Percentiles rank a stretch among this genome's conserved stretches.
Evolutionary conservation across 441 rosid genomes (phyloP).

Genomic region (Gossypium lobatum): DNA sequence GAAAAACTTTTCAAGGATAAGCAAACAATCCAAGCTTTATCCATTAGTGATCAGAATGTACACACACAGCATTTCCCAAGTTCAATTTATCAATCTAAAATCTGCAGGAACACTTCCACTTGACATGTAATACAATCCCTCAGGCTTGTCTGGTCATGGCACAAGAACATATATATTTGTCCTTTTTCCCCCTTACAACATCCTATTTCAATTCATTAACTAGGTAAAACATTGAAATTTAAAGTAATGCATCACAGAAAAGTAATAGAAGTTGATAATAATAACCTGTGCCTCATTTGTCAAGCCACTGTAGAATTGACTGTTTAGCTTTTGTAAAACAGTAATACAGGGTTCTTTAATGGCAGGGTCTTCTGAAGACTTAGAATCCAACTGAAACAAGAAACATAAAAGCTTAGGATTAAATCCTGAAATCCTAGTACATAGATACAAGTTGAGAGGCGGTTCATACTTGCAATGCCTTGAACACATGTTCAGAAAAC

Average conservation of each 20-base stretch:
- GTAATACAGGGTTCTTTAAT: constrained; percentile 57
- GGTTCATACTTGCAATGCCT: constrained; percentile 63
- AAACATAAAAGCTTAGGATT: constrained; percentile 14
- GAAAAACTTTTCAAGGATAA: neutral
- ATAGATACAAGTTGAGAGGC: constrained; percentile 14
- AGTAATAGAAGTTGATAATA: constrained; percentile 3
- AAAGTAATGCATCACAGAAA: neutral
- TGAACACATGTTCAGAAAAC: constrained; percentile 44
- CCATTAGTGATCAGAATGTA: neutral
- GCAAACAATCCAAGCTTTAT: neutral
- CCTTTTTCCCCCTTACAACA: neutral
- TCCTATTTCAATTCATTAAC: neutral
- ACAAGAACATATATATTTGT: neutral
- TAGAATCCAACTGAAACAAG: constrained; percentile 55
- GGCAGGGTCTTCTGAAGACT: constrained; percentile 48
- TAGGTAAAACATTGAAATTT: neutral
- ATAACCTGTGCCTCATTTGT: constrained; percentile 68
- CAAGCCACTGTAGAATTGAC: constrained; percentile 44
- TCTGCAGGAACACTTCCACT: neutral
- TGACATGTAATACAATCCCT: neutral
- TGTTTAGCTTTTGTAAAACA: constrained; percentile 60
- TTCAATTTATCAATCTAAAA: neutral
- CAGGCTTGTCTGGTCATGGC: neutral
- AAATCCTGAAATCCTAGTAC: neutral
- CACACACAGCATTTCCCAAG: neutral